Conservation (phyloP, 257 asterid species). For the Solanum gandarillasii region DNA sequence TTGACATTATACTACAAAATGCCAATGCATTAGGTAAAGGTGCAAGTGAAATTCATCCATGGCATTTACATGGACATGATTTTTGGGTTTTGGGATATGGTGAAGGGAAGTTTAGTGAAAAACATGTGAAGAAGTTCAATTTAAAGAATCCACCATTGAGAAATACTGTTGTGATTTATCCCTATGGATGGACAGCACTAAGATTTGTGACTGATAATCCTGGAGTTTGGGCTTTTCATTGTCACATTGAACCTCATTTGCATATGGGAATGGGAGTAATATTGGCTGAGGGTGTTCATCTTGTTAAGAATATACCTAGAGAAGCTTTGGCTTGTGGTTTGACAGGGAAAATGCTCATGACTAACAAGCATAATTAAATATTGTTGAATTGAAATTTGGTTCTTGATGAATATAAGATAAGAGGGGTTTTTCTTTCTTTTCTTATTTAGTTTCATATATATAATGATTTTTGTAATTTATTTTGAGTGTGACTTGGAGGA, state of each 20-base stretch:
- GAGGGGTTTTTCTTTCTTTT: background rate
- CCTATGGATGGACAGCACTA: conserved; percentile 81
- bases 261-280: conserved; percentile 82
- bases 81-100: conserved; percentile 80
- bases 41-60: conserved; percentile 82
- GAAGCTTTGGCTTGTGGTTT: conserved; percentile 50
- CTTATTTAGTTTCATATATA: background rate
- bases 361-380: background rate
- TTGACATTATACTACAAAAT: conserved; percentile 67
- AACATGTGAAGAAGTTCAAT: conserved; percentile 37
- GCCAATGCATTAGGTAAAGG: conserved; percentile 45
- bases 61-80: conserved; percentile 89
- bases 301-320: conserved; percentile 22
- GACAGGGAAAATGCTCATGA: conserved; percentile 30
- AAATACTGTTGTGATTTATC: conserved; percentile 58
- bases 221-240: conserved; percentile 84
- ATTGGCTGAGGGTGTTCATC: conserved; percentile 53
- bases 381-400: background rate
- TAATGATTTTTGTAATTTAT: background rate
- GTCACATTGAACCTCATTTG: conserved; percentile 72
- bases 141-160: conserved; percentile 55
- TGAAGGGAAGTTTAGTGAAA: conserved; percentile 45
- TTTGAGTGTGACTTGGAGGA: background rate
- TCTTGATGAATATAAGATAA: background rate
- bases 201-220: conserved; percentile 75